Evolutionary conservation across 208 protist genomes (phyloP), one percentile per base, ranked within the genome.

Genomic region (Phytomonas francai): DNA sequence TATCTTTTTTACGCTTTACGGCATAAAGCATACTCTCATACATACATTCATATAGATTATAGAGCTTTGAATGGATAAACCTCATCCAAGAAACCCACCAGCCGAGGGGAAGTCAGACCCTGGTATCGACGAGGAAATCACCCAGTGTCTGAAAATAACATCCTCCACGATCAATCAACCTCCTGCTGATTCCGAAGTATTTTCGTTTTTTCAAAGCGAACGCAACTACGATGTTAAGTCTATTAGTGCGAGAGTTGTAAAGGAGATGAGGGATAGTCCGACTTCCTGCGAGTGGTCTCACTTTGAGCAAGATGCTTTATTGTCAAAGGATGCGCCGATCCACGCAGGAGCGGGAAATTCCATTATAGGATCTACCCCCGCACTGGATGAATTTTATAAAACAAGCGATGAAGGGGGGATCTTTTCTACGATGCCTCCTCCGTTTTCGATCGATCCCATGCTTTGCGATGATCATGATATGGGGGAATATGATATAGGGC

Each of bases 1-100:
- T 3, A 49, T 36, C 8, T 11, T 36, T 59, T 30, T 9, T 9
- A 59, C 56, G 3, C n/a, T 42, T 9, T 64, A 25, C n/a, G 3
- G 34, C 60, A 9, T 64, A 63, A 33, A 31, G 71, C 19, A 67
- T 28, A 72, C 25, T 36, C 29, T 73, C 4, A 8, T 32, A 39
- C 68, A 30, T 73, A 33, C 39, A 31, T 63, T 54, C 63, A 31
- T 29, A 68, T 57, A 69, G 63, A 33, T 67, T 54, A 68, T 34
- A 36, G 33, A 36, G 3, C 3, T 36, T 36, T 36, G 33, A 36
- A 36, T 36, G 33, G 33, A 36, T 36, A 36, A 36, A 36, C 33
- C 33, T 8, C 8, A 8, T 36, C 33, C 33, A 11, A 36, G 33
- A 36, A 3, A 36, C 3, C 33, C 33, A 36, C 33, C 8, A 36